phyloP scores from a whole-genome alignment of 805 yeast species.

The Starmerella tilneyi region DNA sequence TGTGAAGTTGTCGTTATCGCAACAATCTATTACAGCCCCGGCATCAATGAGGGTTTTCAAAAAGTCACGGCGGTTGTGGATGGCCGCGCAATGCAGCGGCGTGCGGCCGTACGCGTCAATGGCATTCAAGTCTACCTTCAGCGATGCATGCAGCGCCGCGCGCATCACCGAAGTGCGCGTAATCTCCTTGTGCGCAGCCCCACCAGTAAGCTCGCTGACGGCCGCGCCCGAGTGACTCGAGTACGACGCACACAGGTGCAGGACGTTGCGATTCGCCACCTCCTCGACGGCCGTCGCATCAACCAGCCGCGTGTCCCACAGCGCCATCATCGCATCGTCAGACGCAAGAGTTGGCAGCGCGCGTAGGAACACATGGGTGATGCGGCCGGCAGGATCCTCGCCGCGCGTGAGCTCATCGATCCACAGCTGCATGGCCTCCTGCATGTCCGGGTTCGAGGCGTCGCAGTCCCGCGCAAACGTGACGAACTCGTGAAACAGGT shows the following conservation, averaged over 20 bases:
- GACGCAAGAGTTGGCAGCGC: conserved; percentile 57
- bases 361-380: conserved; percentile 64
- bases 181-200: conserved; percentile 8
- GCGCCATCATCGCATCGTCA: conserved; percentile 46
- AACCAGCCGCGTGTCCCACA: conserved; percentile 41
- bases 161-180: conserved; percentile 28
- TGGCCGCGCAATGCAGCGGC: conserved; percentile 78
- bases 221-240: conserved; percentile 9
- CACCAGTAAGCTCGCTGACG: conserved; percentile 10
- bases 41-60: conserved; percentile 37
- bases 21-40: conserved; percentile 31
- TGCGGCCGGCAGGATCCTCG: conserved; percentile 36
- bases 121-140: conserved; percentile 27
- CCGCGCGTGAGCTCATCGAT: conserved; percentile 36
- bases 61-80: conserved; percentile 39
- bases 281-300: conserved; percentile 61
- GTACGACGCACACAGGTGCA: conserved; percentile 51
- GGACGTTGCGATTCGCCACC: conserved; percentile 56
- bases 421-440: conserved; percentile 37
- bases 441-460: conserved; percentile 28
- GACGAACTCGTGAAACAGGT: conserved; percentile 59
- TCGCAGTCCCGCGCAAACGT: conserved; percentile 28
- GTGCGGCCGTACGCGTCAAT: conserved; percentile 49
- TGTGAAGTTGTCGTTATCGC: conserved; percentile 45
- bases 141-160: conserved; percentile 25